A percentile compares a stretch with the other conserved stretches of the same genome.
Evolutionary conservation across 169 alveolate species (phyloP).

Genomic region (Eimeria praecox): DNA sequence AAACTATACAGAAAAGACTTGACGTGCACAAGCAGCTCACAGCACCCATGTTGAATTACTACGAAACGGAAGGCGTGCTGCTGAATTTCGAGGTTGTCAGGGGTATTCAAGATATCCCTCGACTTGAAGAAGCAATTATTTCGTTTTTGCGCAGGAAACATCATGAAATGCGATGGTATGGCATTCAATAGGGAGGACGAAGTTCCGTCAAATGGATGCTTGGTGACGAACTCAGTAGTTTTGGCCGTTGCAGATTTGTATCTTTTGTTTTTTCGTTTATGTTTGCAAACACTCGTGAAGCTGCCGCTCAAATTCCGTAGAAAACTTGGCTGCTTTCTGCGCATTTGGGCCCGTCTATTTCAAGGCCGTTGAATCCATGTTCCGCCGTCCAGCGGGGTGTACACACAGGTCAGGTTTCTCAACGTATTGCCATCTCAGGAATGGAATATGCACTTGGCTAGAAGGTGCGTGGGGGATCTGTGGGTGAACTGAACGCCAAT

Average conservation of each 20-base stretch:
- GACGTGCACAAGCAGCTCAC: constrained; percentile 22
- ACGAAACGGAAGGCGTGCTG: constrained; percentile 21
- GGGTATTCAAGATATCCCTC: constrained; percentile 61
- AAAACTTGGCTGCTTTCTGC: not conserved
- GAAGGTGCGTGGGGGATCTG: not conserved
- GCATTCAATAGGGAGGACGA: not conserved
- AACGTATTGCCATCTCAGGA: not conserved
- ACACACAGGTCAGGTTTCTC: not conserved
- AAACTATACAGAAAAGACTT: constrained; percentile 44
- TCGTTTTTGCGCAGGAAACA: constrained; percentile 11
- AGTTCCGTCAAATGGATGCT: not conserved
- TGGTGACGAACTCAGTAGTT: not conserved
- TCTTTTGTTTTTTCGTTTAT: not conserved
- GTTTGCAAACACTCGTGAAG: not conserved
- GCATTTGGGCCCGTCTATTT: not conserved
- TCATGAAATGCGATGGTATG: not conserved
- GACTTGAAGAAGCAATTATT: not conserved
- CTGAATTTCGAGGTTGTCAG: constrained; percentile 54
- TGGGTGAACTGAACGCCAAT: not conserved
- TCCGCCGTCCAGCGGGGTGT: not conserved
- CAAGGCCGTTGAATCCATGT: not conserved
- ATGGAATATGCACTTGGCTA: not conserved
- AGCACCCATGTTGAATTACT: constrained; percentile 68
- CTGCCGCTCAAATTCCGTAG: not conserved
- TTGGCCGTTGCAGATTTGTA: not conserved